Conservation (phyloP, 2,329 filamentous ascomycete species). For the Arthrobotrys sinensis region DNA sequence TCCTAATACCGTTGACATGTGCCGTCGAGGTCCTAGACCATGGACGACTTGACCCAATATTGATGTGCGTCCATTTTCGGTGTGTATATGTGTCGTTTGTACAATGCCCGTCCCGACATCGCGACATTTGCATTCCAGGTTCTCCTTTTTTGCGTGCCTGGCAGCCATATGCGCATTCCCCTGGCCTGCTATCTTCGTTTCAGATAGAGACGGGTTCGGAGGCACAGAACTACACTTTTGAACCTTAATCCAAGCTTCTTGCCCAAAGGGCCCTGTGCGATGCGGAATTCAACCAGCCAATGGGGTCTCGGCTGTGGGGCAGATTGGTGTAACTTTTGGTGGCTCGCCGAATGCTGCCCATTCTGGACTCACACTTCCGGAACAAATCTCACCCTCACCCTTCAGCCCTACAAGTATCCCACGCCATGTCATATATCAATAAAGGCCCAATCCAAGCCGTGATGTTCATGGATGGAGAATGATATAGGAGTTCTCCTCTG, state of each 20-base stretch:
- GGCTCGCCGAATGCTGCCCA: slow-evolving; percentile 30
- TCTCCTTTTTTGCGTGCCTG: slow-evolving; percentile 13
- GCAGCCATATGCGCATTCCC: background rate
- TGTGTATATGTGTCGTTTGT: no score
- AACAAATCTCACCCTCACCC: slow-evolving; percentile 5
- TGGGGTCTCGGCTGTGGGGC: background rate
- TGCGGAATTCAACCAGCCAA: slow-evolving; percentile 19
- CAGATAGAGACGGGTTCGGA: background rate
- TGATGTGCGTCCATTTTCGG: no score
- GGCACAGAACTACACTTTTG: background rate
- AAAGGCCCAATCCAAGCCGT: background rate
- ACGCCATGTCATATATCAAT: background rate
- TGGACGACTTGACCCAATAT: no score
- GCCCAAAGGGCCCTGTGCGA: background rate
- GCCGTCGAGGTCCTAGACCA: no score
- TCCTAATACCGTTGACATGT: no score
- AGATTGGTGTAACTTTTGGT: slow-evolving; percentile 20
- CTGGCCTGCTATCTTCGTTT: slow-evolving; percentile 5
- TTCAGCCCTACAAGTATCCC: slow-evolving; percentile 17
- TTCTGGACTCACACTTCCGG: slow-evolving; percentile 7
- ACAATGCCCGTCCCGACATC: no score
- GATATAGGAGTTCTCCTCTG: background rate
- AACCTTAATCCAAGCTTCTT: slow-evolving; percentile 4
- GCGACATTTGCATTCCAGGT: slow-evolving; percentile 11
- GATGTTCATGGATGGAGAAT: background rate